Base-by-base conservation (phyloP, 1,284 basidiomycete genomes). In the Fomitopsis schrenkii region DNA sequence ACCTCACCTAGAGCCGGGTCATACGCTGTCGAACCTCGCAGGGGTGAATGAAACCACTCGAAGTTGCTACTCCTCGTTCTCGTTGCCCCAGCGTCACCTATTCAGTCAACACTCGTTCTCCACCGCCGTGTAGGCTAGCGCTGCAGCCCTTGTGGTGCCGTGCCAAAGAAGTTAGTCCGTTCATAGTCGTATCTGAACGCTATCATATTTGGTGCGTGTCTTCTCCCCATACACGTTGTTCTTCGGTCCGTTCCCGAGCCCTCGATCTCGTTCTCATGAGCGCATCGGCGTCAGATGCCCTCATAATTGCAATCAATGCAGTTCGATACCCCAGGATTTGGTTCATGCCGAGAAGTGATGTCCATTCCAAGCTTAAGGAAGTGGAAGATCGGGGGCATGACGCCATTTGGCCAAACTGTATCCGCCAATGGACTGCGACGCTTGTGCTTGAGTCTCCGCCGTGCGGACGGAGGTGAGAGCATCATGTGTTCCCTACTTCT, bases 401-500 rank as follows among this genome's bases (percentile, higher is more conserved):
- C 48, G 48, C 48, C 14, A 50, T 33, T 50, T 14, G n/a, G 30
- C 22, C 14, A 5, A 50, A 14, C 17, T 26, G 26, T 14, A 46
- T 26, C 45, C 19, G 22, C 45, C 48, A 30, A 30, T 50, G 15
- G 46, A 19, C 46, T 10, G 26, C 8, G 26, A 36, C 35, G 5
- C 28, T 15, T 50, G 14, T 15, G 12, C 9, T 33, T 33, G 41
- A 45, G 55, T 26, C 42, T 30, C 30, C 22, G 28, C 26, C 55
- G 55, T 45, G 55, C 3, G n/a, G 19, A 38, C 30, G 55, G 30
- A 42, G 55, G 38, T 15, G 17, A n/a, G n/a, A 26, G 44, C 57
- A 38, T 38, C 57, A 58, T n/a, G 57, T n/a, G 57, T 50, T 33
- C 35, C 57, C n/a, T 36, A 8, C 52, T 54, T 54, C 52, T 15